phyloP scores from a whole-genome alignment of 1,139 yeast species.

The Debaryomyces robertsiae region DNA sequence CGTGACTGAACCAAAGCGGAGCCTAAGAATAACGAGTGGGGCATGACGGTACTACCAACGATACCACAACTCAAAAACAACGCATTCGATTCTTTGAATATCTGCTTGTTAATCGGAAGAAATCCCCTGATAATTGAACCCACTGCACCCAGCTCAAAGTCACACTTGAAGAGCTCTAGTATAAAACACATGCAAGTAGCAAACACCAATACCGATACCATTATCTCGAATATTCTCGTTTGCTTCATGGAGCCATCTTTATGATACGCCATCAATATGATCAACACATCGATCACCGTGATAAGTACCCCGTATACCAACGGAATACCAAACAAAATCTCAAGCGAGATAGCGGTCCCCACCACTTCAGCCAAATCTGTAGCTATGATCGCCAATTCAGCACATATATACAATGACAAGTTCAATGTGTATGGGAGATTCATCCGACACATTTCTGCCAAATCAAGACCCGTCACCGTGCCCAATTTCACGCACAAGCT shows the following conservation, averaged over 20 bases:
- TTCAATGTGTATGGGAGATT: conserved; percentile 63
- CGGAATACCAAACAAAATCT: conserved; percentile 69
- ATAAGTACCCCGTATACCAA: conserved; percentile 65
- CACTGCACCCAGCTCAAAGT: conserved; percentile 39
- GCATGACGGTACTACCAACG: conserved; percentile 84
- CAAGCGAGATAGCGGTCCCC: conserved; percentile 76
- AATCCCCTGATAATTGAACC: conserved; percentile 56
- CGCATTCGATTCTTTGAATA: conserved; percentile 59
- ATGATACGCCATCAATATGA: conserved; percentile 67
- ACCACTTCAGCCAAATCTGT: conserved; percentile 84
- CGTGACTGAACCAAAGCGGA: conserved; percentile 78
- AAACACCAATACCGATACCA: conserved; percentile 63
- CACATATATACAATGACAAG: conserved; percentile 58
- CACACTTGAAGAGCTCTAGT: conserved; percentile 57
- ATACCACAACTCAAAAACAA: conserved; percentile 71
- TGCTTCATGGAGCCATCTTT: conserved; percentile 71
- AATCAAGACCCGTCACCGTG: conserved; percentile 74
- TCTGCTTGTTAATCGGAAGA: conserved; percentile 52
- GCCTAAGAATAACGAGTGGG: conserved; percentile 74
- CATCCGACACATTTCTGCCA: conserved; percentile 74
- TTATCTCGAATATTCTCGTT: conserved; percentile 64
- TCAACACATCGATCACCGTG: conserved; percentile 72
- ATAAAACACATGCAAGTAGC: conserved; percentile 69
- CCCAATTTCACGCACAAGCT: conserved; percentile 74
- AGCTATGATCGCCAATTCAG: conserved; percentile 76